phyloP scores from a whole-genome alignment of 2,329 filamentous ascomycete genomes.

The Aspergillus texensis region DNA sequence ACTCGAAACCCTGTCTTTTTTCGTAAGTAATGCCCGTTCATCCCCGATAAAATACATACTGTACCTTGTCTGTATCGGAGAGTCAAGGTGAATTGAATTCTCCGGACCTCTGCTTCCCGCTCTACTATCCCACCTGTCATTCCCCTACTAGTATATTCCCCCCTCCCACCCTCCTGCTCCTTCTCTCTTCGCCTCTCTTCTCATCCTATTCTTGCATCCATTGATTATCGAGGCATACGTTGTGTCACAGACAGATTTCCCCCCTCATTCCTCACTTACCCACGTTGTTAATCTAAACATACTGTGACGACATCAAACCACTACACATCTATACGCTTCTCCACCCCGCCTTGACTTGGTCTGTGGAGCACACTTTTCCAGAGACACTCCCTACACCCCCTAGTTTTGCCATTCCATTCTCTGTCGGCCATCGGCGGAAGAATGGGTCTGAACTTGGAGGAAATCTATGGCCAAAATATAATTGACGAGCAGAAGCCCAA shows the following conservation, averaged over 20 bases:
- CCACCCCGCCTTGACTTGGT: slow-evolving; percentile 21
- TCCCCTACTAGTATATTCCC: slow-evolving; percentile 14
- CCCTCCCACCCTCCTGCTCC: slow-evolving; percentile 19
- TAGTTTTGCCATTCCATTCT: slow-evolving; percentile 34
- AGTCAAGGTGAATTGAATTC: slow-evolving; percentile 26
- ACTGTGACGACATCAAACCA: slow-evolving; percentile 30
- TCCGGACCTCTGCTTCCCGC: slow-evolving; percentile 26
- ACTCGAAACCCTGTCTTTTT: slow-evolving; percentile 4
- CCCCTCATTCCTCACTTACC: slow-evolving; percentile 18
- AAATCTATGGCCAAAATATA: slow-evolving; percentile 51
- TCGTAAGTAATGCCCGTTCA: slow-evolving; percentile 8
- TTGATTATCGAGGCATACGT: slow-evolving; percentile 21
- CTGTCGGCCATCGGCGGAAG: slow-evolving; percentile 49
- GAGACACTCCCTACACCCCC: slow-evolving; percentile 16
- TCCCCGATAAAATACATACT: slow-evolving; percentile 16
- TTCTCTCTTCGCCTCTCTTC: slow-evolving; percentile 15
- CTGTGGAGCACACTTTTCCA: slow-evolving; percentile 23
- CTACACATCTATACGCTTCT: slow-evolving; percentile 15
- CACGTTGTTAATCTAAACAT: slow-evolving; percentile 24
- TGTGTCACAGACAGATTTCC: slow-evolving; percentile 18
- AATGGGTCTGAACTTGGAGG: slow-evolving; percentile 55
- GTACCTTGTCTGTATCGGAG: slow-evolving; percentile 25
- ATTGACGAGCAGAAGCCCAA: slow-evolving; percentile 46
- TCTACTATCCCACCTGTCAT: slow-evolving; percentile 21
- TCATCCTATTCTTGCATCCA: slow-evolving; percentile 5